Evolutionary conservation across 2,329 filamentous ascomycete species (phyloP).

Genomic region (Xylaria sp.): DNA sequence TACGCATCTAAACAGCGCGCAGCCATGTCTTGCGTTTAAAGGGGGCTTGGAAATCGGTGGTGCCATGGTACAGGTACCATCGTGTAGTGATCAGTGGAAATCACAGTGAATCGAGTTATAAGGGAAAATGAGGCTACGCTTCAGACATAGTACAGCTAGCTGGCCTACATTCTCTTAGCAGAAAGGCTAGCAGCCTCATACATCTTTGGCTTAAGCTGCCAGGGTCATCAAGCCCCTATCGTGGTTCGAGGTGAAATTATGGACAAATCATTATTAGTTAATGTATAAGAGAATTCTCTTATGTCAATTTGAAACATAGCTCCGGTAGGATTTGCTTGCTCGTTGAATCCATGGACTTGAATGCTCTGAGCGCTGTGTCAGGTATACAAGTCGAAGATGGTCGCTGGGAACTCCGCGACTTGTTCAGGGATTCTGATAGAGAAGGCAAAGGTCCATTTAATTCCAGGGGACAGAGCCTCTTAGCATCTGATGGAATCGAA

Average conservation of each 20-base stretch:
- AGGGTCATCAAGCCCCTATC: background rate
- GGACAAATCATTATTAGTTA: background rate
- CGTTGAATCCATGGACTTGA: background rate
- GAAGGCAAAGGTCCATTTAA: no score
- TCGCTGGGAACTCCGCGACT: background rate
- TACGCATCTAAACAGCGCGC: slow-evolving; percentile 2
- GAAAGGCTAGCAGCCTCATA: no score
- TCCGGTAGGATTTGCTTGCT: no score
- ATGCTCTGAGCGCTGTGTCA: background rate
- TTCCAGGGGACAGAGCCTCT: no score
- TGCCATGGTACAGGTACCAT: background rate
- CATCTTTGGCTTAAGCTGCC: background rate
- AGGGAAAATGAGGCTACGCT: no score
- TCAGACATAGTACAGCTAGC: no score
- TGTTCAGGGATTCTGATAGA: background rate
- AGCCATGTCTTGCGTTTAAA: background rate
- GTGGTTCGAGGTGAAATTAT: background rate
- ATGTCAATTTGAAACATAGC: no score
- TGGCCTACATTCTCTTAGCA: no score
- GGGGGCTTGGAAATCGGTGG: background rate
- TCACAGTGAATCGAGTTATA: no score
- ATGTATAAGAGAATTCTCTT: no score
- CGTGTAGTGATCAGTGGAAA: background rate
- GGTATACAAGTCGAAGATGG: background rate
- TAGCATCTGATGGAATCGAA: no score